Percentiles rank a stretch among this genome's conserved stretches.
These are phyloP conservation scores for Volvariella surrecta DNA, from an alignment of 1,284 basidiomycete species.

Conservation along the genomic window DNA sequence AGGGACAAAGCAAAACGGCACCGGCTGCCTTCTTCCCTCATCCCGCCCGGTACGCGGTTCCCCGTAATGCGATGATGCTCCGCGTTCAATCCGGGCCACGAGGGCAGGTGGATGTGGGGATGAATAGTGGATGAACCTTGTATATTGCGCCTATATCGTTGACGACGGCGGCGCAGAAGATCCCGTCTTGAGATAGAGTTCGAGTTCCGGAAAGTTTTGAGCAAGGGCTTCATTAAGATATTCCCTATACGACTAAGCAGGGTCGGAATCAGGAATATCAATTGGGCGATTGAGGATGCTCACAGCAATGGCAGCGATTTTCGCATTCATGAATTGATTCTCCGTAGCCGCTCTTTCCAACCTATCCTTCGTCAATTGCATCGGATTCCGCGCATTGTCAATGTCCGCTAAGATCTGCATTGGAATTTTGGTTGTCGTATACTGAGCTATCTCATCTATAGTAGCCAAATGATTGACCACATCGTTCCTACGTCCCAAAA, in stretches of 20 bases:
- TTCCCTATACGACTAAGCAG: conserved; percentile 43
- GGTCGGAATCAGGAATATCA: no score
- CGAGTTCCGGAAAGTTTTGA: conserved; percentile 54
- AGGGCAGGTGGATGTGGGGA: no score
- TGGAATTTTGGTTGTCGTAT: conserved; percentile 55
- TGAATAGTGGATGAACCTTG: no score
- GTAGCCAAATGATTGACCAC: conserved; percentile 54
- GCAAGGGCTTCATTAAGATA: conserved; percentile 48
- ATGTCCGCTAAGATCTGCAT: conserved; percentile 67
- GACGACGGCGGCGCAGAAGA: no score
- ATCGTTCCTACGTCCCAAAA: conserved; percentile 57
- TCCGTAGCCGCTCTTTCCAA: conserved; percentile 75
- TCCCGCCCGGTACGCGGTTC: no score
- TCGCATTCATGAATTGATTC: conserved; percentile 88
- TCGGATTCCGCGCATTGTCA: conserved; percentile 71
- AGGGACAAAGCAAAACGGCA: no score
- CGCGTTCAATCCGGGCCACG: no score
- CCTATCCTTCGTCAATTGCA: conserved; percentile 68
- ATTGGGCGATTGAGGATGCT: conserved; percentile 14
- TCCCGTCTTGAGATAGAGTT: conserved; percentile 17
- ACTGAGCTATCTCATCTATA: conserved; percentile 57
- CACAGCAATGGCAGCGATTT: conserved; percentile 68
- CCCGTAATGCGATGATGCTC: no score
- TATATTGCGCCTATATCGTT: no score
- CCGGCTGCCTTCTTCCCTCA: no score